Base-by-base conservation (phyloP, 176 grass and related monocot genomes). In the sorghum (Sorghum bicolor) region DNA sequence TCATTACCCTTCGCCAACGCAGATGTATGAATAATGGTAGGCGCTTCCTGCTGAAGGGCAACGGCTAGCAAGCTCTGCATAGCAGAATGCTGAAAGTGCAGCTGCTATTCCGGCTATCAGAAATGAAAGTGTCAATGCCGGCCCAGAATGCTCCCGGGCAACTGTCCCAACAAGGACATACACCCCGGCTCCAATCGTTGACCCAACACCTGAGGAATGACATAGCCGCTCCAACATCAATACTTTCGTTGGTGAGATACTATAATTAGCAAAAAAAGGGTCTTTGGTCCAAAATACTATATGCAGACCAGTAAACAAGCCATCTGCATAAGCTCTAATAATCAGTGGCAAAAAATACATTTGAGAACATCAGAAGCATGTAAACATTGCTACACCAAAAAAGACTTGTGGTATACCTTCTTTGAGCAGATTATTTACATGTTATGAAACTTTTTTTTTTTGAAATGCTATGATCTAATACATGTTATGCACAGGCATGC, bases 21-120 rank as follows among this genome's bases (percentile, higher is more conserved):
- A 96, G 44, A 96, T 96, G 88, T 96, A 96, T 0, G 94, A 96
- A 47, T 96, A 96, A 77, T 96, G 94, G 43, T 96, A 96, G 40
- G 94, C 94, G 22, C 94, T 96, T 82, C 94, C 94, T 10, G 94
- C 94, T 17, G 94, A 96, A 16, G 94, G 94, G 77, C 94, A 96
- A 37, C 94, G 94, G 26, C 94, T 96, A 33, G 94, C 91, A 85
- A 96, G 94, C 81, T 96, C 94, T 1, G 94, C 90, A 74, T 95
- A 95, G 58, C 93, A 95, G 84, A 95, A 95, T 37, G 91, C 94
- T 52, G 94, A 96, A 40, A 96, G 88, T 3, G 91, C 94, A 44
- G 94, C 94, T 1, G 94, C 94, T 77, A 96, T 69, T 74, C 94
- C 94, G 29, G 94, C 90, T 79, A 96, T 96, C 62, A 96, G 88